phyloP scores from a whole-genome alignment of 1,284 basidiomycete genomes.

The Sporisorium sorghi region DNA sequence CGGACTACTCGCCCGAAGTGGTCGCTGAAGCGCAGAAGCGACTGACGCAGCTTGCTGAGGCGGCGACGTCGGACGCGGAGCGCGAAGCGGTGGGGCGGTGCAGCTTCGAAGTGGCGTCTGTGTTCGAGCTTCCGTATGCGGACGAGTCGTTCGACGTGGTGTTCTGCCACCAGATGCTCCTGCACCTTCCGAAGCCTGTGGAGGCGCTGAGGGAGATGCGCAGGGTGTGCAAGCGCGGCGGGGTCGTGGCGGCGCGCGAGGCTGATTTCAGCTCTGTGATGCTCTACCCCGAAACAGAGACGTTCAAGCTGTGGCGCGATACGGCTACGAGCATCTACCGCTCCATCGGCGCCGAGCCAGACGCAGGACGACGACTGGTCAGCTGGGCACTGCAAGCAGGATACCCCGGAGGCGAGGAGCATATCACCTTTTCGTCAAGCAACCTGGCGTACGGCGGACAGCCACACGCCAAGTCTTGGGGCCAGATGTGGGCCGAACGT shows the following conservation, averaged over 20 bases:
- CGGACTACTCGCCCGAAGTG: conserved; percentile 33
- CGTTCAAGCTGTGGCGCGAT: conserved; percentile 20
- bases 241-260: conserved; percentile 36
- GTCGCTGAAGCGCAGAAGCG: conserved; percentile 28
- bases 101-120: conserved; percentile 29
- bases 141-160: conserved; percentile 41
- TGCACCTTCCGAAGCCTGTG: conserved; percentile 31
- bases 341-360: conserved; percentile 32
- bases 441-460: conserved; percentile 33
- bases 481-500: conserved; percentile 36
- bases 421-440: conserved; percentile 36
- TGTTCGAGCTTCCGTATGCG: conserved; percentile 27
- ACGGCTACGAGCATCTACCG: conserved; percentile 19
- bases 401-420: conserved; percentile 8
- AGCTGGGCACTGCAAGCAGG: conserved; percentile 41
- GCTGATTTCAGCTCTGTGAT: conserved; percentile 22
- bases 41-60: neutral
- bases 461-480: conserved; percentile 33
- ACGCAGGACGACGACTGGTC: conserved; percentile 37
- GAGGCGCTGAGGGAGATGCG: conserved; percentile 41
- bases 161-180: conserved; percentile 40
- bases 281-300: conserved; percentile 16
- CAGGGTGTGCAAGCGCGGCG: conserved; percentile 36
- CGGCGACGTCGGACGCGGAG: conserved; percentile 5
- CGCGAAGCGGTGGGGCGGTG: conserved; percentile 3